Conservation (phyloP, 129 eudicot species). For the Pittosporum tobira region DNA sequence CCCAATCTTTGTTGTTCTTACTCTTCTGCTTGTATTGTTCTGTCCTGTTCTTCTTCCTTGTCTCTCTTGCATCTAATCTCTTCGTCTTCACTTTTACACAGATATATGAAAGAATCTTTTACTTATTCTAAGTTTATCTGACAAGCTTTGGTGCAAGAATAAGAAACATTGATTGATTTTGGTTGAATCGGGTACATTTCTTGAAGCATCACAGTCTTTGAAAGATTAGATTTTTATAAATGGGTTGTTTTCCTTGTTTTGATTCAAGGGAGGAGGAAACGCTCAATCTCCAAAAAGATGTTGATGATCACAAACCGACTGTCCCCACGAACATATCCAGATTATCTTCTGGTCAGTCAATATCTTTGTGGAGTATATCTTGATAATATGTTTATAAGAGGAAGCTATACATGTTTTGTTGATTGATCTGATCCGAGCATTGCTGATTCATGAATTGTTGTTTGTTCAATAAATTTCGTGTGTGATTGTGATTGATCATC, state of each 20-base stretch:
- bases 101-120: background rate
- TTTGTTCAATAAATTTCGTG: background rate
- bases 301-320: constrained; percentile 43
- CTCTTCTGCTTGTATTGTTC: background rate
- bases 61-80: background rate
- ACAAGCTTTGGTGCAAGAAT: constrained; percentile 15
- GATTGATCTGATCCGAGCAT: constrained; percentile 42
- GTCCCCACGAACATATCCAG: constrained; percentile 62
- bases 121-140: constrained; percentile 1
- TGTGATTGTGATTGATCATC: background rate
- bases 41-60: background rate
- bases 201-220: constrained; percentile 10
- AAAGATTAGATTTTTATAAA: constrained; percentile 13
- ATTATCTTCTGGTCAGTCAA: constrained; percentile 77
- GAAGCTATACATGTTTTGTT: constrained; percentile 4
- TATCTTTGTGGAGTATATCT: background rate
- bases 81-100: background rate
- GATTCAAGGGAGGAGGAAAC: constrained; percentile 71
- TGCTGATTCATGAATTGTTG: constrained; percentile 2
- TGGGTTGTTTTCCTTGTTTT: constrained; percentile 96
- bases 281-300: constrained; percentile 39
- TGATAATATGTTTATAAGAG: background rate
- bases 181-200: background rate
- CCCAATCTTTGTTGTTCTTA: background rate
- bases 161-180: constrained; percentile 11